A percentile compares a stretch with the other conserved stretches of the same genome.
Conservation (phyloP, 2,329 filamentous ascomycete genomes). For the Ploettnerulaceae sp. region DNA sequence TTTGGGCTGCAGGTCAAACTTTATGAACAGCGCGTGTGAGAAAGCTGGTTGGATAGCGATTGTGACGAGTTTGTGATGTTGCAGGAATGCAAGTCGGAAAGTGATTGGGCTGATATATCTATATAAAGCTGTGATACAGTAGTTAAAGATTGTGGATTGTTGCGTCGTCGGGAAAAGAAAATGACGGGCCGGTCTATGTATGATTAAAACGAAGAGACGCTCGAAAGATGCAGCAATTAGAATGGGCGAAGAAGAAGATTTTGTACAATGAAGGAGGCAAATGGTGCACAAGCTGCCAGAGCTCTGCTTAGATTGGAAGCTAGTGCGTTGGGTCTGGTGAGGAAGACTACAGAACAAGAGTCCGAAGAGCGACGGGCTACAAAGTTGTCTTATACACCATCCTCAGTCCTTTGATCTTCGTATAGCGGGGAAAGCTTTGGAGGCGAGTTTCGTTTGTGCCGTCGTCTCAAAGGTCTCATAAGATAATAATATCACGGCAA, state of each 20-base stretch:
- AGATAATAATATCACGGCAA: no score
- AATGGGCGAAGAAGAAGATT: slow-evolving; percentile 16
- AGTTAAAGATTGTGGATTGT: no score
- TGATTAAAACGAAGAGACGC: slow-evolving; percentile 20
- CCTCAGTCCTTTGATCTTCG: slow-evolving; percentile 17
- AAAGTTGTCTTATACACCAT: slow-evolving; percentile 22
- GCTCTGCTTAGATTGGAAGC: slow-evolving; percentile 38
- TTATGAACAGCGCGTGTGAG: slow-evolving; percentile 15
- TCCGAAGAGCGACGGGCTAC: not conserved
- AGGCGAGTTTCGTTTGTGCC: slow-evolving; percentile 29
- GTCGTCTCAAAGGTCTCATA: slow-evolving; percentile 29
- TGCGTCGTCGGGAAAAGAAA: slow-evolving; percentile 14
- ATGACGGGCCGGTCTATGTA: slow-evolving; percentile 27
- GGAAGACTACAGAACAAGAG: slow-evolving; percentile 27
- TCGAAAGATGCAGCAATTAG: slow-evolving; percentile 21
- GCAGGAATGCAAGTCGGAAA: slow-evolving; percentile 2
- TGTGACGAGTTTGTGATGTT: slow-evolving; percentile 11
- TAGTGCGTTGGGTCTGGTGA: slow-evolving; percentile 28
- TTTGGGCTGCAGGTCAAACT: slow-evolving; percentile 9
- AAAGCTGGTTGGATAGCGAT: slow-evolving; percentile 12
- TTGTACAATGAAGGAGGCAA: slow-evolving; percentile 21
- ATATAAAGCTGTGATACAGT: no score
- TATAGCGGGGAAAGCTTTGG: slow-evolving; percentile 12
- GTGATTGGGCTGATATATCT: no score
- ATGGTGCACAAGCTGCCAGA: slow-evolving; percentile 41